phyloP scores from a whole-genome alignment of 352 stramenopile genomes.

The Thalassiosira hispida region DNA sequence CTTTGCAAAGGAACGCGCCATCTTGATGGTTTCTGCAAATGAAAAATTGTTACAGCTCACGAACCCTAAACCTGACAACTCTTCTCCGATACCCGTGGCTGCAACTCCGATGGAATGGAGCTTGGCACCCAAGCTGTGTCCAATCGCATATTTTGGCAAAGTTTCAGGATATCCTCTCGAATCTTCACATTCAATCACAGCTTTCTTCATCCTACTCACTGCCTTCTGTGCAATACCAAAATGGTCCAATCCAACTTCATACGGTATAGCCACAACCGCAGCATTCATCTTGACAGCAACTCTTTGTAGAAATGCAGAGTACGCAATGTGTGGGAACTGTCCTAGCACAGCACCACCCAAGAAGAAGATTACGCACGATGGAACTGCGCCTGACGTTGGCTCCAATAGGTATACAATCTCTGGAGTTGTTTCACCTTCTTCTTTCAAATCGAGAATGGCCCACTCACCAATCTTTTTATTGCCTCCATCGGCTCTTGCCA shows the following conservation, averaged over 20 bases:
- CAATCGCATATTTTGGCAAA: slow-evolving; percentile 67
- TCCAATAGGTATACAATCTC: slow-evolving; percentile 80
- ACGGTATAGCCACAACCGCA: slow-evolving; percentile 71
- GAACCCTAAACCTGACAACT: slow-evolving; percentile 70
- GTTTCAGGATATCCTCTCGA: slow-evolving; percentile 52
- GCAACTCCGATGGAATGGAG: slow-evolving; percentile 73
- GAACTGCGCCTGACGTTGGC: slow-evolving; percentile 50
- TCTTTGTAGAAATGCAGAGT: slow-evolving; percentile 52
- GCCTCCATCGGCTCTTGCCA: slow-evolving; percentile 4
- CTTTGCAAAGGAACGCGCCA: slow-evolving; percentile 67
- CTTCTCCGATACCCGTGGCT: slow-evolving; percentile 62
- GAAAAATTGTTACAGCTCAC: slow-evolving; percentile 82
- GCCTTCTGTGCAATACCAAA: slow-evolving; percentile 70
- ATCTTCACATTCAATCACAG: slow-evolving; percentile 70
- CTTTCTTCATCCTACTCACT: slow-evolving; percentile 62
- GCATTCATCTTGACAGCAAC: slow-evolving; percentile 48
- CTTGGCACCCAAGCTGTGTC: slow-evolving; percentile 75
- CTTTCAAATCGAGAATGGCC: slow-evolving; percentile 34
- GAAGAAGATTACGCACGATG: slow-evolving; percentile 81
- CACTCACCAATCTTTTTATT: slow-evolving; percentile 50
- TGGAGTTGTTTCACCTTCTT: slow-evolving; percentile 14
- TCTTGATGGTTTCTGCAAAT: slow-evolving; percentile 73
- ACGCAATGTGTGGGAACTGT: slow-evolving; percentile 81
- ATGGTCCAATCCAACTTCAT: slow-evolving; percentile 76
- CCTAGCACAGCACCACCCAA: slow-evolving; percentile 81